phyloP scores from a whole-genome alignment of 1,284 basidiomycete species.

The Wolfiporia cocos region DNA sequence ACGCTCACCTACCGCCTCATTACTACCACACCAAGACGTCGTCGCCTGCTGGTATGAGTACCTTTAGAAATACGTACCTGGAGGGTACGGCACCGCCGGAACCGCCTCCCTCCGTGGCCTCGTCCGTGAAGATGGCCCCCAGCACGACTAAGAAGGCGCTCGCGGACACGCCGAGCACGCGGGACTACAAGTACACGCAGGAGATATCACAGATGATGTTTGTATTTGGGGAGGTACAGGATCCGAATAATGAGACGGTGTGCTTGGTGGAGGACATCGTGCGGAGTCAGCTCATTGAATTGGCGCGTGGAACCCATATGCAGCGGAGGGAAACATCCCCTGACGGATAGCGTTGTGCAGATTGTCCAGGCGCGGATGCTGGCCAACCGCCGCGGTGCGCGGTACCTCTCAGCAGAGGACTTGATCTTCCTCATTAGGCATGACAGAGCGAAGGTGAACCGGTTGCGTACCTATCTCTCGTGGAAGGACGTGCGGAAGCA shows the following conservation, averaged over 20 bases:
- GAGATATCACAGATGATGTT: constrained; percentile 95
- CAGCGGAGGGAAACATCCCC: neutral
- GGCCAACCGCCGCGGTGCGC: constrained; percentile 77
- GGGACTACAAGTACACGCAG: constrained; percentile 68
- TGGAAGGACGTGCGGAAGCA: constrained; percentile 98
- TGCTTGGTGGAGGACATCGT: constrained; percentile 95
- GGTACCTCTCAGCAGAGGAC: constrained; percentile 88
- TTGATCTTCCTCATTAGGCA: constrained; percentile 95
- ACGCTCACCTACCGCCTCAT: no score
- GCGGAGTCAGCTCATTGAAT: constrained; percentile 88
- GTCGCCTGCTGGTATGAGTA: no score
- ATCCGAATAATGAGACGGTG: constrained; percentile 83
- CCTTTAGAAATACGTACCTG: no score
- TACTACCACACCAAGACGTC: no score
- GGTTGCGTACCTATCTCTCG: constrained; percentile 89
- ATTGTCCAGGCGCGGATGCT: constrained; percentile 87
- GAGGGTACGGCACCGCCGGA: neutral
- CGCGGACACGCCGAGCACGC: constrained; percentile 13
- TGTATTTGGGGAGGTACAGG: constrained; percentile 93
- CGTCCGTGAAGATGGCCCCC: constrained; percentile 11
- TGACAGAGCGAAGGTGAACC: constrained; percentile 91
- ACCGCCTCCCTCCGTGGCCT: neutral
- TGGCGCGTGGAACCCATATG: constrained; percentile 40
- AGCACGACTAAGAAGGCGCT: constrained; percentile 15
- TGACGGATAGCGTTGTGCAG: constrained; percentile 40